Base-by-base conservation (phyloP, 371 early-diverging fungal genomes). In the Apophysomyces elegans region DNA sequence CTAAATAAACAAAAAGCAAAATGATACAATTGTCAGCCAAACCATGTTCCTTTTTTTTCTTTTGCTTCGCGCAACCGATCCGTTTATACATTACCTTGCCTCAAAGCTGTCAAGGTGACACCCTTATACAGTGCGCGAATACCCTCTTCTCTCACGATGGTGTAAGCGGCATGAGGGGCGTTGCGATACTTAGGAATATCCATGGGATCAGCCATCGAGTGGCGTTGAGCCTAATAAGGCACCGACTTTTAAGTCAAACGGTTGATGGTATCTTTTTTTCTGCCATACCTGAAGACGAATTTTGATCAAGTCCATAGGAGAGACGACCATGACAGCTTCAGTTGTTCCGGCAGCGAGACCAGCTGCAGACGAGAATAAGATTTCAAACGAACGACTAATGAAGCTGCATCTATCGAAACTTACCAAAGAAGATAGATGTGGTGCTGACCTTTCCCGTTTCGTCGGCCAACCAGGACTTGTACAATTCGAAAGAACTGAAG, bases 281-380 rank as follows among this genome's bases (percentile, higher is more conserved):
- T 32, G 16, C 13, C 18, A 39, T 78, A 71, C 76, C 79, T 98
- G 97, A 63, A 97, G 84, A 71, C 99, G 93, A 69, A 97, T 96
- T 83, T 97, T 98, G 79, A 98, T 91, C 38, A 98, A 94, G 64
- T 97, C 97, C 96, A 96, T 96, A 26, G 98, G 98, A 4, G 96
- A 96, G n/a, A 97, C 97, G n/a, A 97, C 97, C 43, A 93, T 61
- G 7, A 97, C 90, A 11, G 97, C 93, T 77, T 98, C 99, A n/a
- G 98, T 98, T 7, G 91, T 84, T 78, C 98, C 99, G 26, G 99
- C 99, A 61, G 90, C 90, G 60, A 98, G 86, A 71, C 99, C 99
- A 59, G 99, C 97, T 90, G 79, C 14, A 26, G 7, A 37, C 5
- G 18, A 38, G 18, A 44, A 21, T 47, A 18, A 37, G 14, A 44